phyloP scores from a whole-genome alignment of 192 early-diverging fungal species.

The Coemansia nantahalensis region DNA sequence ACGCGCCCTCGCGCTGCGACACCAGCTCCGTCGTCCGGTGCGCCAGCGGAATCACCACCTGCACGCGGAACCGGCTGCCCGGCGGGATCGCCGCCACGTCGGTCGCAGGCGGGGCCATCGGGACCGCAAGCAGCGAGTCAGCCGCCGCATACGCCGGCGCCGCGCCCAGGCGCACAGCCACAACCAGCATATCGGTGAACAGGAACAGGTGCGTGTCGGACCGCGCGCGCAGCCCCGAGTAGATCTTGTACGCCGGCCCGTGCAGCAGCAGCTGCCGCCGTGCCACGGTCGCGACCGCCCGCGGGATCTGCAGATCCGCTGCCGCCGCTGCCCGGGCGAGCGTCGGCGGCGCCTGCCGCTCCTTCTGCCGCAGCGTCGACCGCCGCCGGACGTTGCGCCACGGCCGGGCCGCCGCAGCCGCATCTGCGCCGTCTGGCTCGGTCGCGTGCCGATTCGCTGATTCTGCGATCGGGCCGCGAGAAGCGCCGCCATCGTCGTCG shows the following conservation, averaged over 20 bases:
- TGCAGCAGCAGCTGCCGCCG: conserved; percentile 44
- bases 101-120: conserved; percentile 33
- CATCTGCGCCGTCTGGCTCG: neutral
- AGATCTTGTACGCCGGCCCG: conserved; percentile 46
- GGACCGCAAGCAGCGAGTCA: neutral
- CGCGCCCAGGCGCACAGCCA: conserved; percentile 23
- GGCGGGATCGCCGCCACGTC: conserved; percentile 21
- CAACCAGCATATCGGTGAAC: conserved; percentile 49
- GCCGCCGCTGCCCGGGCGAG: too few relatives aligned
- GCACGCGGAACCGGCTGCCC: conserved; percentile 37
- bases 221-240: conserved; percentile 35
- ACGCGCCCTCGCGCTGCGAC: conserved; percentile 39
- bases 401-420: conserved; percentile 12
- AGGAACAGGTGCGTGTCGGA: conserved; percentile 52
- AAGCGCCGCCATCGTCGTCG: conserved; percentile 8
- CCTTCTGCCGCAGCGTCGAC: conserved; percentile 42
- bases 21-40: conserved; percentile 19
- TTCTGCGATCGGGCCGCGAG: too few relatives aligned
- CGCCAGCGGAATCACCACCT: conserved; percentile 42
- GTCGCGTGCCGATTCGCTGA: too few relatives aligned
- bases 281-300: neutral
- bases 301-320: neutral
- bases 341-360: neutral
- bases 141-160: conserved; percentile 1
- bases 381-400: conserved; percentile 45